Base-by-base conservation (phyloP, 1,284 basidiomycete genomes). In the Rhodofomes roseus region DNA sequence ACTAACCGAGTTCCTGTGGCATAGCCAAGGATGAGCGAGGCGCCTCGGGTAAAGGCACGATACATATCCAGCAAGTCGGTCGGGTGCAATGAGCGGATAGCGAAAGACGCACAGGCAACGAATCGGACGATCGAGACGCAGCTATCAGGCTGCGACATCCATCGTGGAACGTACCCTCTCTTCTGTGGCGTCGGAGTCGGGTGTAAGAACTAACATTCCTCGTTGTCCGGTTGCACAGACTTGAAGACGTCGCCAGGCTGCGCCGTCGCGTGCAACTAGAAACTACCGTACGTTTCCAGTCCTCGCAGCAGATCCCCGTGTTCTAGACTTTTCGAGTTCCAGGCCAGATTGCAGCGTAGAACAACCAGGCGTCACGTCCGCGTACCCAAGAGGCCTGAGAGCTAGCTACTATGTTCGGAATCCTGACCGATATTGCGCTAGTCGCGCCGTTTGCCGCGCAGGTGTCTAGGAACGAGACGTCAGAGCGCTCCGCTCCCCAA, bases 391-490 rank as follows among this genome's bases (percentile, higher is more conserved):
- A 18, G 2, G 9, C 29, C 11, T 52, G 50, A 34, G 50, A 52
- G 29, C 31, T 36, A 16, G 7, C 18, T 27, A 20, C 50, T 36
- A 9, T 12, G 29, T 36, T 20, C n/a, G 50, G 31, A 52, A 22
- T 18, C 31, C 36, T n/a, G 36, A 14, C 50, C 31, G n/a, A 20
- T 22, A 34, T 37, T 52, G 50, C 50, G 31, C 34, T 52, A 36
- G 50, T 23, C 50, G 50, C 50, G 50, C 31, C 50, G n/a, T 52
- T 52, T 52, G 50, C 50, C 50, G 50, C 23, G 11, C 50, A n/a
- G 46, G 12, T 25, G 34, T 36, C 31, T 31, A 36, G 50, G 50
- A 31, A 36, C 31, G 27, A 31, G 50, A n/a, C 18, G n/a, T 52
- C 18, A 52, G 31, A 52, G 50, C 50, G 50, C 50, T 48, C 46